Percentiles rank a stretch among this genome's conserved stretches.
Evolutionary conservation across 768 basidiomycete species (phyloP).

Genomic region (Termitomyces sp.): DNA sequence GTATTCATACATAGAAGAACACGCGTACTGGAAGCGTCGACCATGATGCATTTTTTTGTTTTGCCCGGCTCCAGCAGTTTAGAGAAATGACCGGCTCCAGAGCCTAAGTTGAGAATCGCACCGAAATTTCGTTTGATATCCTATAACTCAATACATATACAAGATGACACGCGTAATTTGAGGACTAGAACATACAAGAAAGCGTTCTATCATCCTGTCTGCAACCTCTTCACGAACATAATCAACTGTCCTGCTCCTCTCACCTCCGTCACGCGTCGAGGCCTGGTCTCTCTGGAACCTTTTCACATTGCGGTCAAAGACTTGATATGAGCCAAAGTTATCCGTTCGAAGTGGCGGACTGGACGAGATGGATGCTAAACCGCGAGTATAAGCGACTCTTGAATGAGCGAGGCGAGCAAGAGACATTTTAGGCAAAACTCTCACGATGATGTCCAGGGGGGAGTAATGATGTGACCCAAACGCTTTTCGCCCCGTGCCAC

Average conservation of each 20-base stretch:
- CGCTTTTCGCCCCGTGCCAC: neutral
- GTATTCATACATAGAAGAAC: neutral
- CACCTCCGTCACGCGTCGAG: constrained; percentile 48
- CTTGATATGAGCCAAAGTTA: constrained; percentile 62
- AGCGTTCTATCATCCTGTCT: constrained; percentile 83
- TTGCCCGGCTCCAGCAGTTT: constrained; percentile 69
- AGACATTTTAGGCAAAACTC: constrained; percentile 16
- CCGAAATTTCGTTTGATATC: constrained; percentile 86
- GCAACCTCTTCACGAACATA: constrained; percentile 90
- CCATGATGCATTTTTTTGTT: constrained; percentile 70
- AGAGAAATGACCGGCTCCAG: constrained; percentile 89
- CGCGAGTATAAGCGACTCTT: constrained; percentile 22
- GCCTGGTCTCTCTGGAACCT: constrained; percentile 73
- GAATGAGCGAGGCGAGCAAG: constrained; percentile 15
- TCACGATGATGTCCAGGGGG: constrained; percentile 4
- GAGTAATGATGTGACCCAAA: neutral
- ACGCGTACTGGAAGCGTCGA: constrained; percentile 77
- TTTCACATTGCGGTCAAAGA: constrained; percentile 85
- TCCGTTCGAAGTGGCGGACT: constrained; percentile 34
- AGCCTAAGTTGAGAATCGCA: constrained; percentile 79
- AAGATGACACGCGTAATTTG: neutral
- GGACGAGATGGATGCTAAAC: constrained; percentile 45
- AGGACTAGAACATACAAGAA: constrained; percentile 50
- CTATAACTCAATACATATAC: constrained; percentile 31
- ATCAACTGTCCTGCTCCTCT: constrained; percentile 73